Conservation (phyloP, 441 rosid species). For the Arabidopsis lyrata region DNA sequence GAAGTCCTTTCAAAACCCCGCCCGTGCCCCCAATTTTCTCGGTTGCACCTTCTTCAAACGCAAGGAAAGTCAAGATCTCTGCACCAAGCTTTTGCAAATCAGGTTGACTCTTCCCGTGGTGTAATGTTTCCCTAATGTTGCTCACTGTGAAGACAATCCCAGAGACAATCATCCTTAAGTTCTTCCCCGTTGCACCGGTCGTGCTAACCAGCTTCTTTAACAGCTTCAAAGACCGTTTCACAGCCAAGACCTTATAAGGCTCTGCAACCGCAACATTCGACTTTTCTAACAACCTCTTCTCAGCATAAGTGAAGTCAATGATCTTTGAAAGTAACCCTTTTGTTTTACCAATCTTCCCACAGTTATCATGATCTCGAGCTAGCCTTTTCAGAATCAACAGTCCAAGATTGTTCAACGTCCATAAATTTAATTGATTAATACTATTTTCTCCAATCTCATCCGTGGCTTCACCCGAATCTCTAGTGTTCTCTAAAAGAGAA, state of each 20-base stretch:
- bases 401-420: constrained; percentile 86
- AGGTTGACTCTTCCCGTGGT: constrained; percentile 64
- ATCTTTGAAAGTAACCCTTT: constrained; percentile 89
- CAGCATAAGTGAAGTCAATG: constrained; percentile 81
- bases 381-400: constrained; percentile 77
- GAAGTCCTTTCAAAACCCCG: constrained; percentile 73
- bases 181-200: constrained; percentile 73
- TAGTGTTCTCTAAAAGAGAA: constrained; percentile 57
- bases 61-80: constrained; percentile 75
- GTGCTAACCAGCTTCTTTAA: constrained; percentile 82
- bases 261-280: constrained; percentile 37
- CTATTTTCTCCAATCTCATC: constrained; percentile 84
- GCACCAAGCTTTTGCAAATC: constrained; percentile 69
- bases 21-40: constrained; percentile 94
- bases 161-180: constrained; percentile 71
- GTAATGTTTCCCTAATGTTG: constrained; percentile 75
- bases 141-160: constrained; percentile 89
- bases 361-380: constrained; percentile 84
- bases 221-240: constrained; percentile 77
- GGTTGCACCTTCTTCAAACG: constrained; percentile 73
- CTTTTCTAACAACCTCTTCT: constrained; percentile 56
- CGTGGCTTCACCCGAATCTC: constrained; percentile 58
- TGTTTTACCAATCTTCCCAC: constrained; percentile 94
- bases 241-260: constrained; percentile 61
- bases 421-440: constrained; percentile 53